Percentiles rank a stretch among this genome's conserved stretches.
Evolutionary conservation across 345 rosid genomes (phyloP).

Genomic region (Chamaenerion angustifolium): DNA sequence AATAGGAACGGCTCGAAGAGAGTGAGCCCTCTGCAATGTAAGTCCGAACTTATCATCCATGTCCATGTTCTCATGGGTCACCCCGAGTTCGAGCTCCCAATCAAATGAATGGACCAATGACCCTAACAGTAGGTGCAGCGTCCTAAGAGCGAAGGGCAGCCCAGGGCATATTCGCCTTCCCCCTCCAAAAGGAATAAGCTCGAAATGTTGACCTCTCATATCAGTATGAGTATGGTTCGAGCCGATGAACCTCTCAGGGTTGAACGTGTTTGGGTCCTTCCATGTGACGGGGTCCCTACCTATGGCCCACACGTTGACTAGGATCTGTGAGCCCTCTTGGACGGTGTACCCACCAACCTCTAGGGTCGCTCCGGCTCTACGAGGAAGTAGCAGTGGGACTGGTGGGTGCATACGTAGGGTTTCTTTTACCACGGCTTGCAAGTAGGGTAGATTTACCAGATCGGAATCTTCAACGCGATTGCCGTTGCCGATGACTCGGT

Average conservation of each 20-base stretch:
- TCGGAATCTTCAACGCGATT: constrained; percentile 13
- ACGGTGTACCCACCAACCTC: constrained; percentile 10
- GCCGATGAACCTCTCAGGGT: constrained; percentile 21
- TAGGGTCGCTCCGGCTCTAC: constrained; percentile 3
- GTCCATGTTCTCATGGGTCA: constrained; percentile 8
- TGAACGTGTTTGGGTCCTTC: constrained; percentile 11
- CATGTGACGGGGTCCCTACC: constrained; percentile 11
- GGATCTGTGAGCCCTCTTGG: constrained; percentile 12
- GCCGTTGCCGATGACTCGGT: constrained; percentile 8
- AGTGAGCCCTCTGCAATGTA: constrained; percentile 11
- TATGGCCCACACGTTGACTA: constrained; percentile 16
- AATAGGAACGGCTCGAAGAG: constrained; percentile 6
- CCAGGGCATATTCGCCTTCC: constrained; percentile 27
- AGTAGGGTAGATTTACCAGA: constrained; percentile 8
- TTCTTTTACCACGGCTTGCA: constrained; percentile 15
- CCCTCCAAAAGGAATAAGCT: constrained; percentile 22
- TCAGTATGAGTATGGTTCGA: constrained; percentile 9
- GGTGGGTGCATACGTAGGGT: constrained; percentile 16
- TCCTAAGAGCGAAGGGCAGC: constrained; percentile 16
- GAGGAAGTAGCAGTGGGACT: constrained; percentile 14
- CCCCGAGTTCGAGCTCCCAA: constrained; percentile 20
- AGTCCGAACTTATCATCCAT: constrained; percentile 20
- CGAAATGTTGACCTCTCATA: constrained; percentile 12
- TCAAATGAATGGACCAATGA: constrained; percentile 15
- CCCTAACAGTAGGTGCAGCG: constrained; percentile 17